Conservation (phyloP, 2,329 filamentous ascomycete genomes). For the Trichophyton verrucosum region DNA sequence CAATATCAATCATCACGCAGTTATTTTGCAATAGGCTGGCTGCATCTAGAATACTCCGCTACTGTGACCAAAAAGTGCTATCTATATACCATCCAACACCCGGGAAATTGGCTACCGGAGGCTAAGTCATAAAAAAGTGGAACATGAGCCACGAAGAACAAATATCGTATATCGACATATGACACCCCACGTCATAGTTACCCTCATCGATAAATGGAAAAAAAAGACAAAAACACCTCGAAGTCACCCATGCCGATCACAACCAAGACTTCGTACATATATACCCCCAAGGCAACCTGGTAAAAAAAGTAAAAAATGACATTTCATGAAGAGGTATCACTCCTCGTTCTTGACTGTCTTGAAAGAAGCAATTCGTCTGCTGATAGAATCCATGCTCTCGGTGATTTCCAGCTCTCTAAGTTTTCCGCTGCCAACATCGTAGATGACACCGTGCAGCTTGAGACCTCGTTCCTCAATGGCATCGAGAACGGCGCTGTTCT, state of each 20-base stretch:
- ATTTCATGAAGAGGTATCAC: neutral
- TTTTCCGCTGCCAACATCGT: slow-evolving; percentile 50
- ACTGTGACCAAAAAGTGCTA: neutral
- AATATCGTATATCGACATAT: neutral
- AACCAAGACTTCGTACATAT: neutral
- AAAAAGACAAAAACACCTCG: neutral
- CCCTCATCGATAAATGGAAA: neutral
- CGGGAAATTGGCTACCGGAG: neutral
- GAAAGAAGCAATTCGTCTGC: slow-evolving; percentile 30
- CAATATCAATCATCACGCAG: neutral
- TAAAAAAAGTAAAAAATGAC: neutral
- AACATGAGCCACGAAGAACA: neutral
- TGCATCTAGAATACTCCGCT: neutral
- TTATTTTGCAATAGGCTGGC: neutral
- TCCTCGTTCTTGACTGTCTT: slow-evolving; percentile 18
- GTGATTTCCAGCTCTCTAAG: slow-evolving; percentile 41
- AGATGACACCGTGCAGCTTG: slow-evolving; percentile 65
- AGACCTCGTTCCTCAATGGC: slow-evolving; percentile 59
- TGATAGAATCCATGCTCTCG: slow-evolving; percentile 29
- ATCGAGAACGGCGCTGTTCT: slow-evolving; percentile 56
- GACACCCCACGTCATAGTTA: neutral
- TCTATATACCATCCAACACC: neutral
- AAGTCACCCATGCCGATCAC: neutral
- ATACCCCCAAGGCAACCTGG: neutral
- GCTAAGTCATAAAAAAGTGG: neutral